Evolutionary conservation across 345 rosid genomes (phyloP).

Genomic region (Eucalyptus brandiana): DNA sequence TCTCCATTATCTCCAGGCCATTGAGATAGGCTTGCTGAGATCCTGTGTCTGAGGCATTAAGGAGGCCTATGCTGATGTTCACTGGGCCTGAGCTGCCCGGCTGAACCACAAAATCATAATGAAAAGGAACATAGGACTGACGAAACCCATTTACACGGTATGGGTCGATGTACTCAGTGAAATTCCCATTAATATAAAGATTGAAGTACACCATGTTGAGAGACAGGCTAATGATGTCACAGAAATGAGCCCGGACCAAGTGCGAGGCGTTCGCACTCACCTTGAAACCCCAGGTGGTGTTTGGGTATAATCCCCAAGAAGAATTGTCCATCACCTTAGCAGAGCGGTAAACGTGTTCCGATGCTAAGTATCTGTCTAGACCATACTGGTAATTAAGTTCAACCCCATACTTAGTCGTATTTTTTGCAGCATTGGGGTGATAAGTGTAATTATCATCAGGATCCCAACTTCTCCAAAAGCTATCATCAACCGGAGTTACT

Average conservation of each 20-base stretch:
- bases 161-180: constrained; percentile 1
- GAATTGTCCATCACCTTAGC: constrained; percentile 2
- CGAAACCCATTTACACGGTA: rapidly evolving
- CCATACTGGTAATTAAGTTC: background rate
- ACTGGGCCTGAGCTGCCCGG: constrained; percentile 24
- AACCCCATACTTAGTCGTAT: rapidly evolving
- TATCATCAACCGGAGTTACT: constrained; percentile 13
- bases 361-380: background rate
- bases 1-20: constrained; percentile 46
- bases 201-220: background rate
- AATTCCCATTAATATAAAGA: constrained; percentile 16
- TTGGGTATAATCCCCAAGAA: background rate
- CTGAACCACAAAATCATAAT: constrained; percentile 16
- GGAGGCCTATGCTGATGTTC: constrained; percentile 13
- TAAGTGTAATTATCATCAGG: constrained; percentile 8
- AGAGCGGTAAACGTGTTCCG: constrained; percentile 13
- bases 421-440: background rate
- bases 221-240: constrained; percentile 4
- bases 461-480: constrained; percentile 26
- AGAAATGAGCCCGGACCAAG: constrained; percentile 47
- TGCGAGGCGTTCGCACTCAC: constrained; percentile 20
- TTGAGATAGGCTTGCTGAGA: constrained; percentile 11
- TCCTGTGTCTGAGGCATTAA: rapidly evolving
- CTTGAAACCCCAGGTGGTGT: constrained; percentile 28
- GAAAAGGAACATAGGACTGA: constrained; percentile 6